Evolutionary conservation across 495 filamentous ascomycete genomes (phyloP).

Genomic region (Penicillium taxi): DNA sequence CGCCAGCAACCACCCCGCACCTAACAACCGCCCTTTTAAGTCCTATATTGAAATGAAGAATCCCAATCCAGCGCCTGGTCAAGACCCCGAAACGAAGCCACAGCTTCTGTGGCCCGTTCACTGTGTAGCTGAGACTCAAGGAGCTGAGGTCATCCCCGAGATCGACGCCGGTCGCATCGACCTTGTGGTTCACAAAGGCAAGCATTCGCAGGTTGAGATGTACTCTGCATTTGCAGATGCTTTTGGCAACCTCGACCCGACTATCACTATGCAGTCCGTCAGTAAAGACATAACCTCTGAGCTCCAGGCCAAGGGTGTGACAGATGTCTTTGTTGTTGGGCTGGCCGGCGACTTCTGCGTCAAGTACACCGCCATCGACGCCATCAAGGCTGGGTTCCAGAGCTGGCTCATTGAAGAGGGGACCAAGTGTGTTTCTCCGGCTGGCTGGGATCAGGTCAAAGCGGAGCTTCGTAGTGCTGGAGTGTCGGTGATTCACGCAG

Average conservation of each 20-base stretch:
- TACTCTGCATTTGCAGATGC: slow-evolving; percentile 82
- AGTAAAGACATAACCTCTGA: slow-evolving; percentile 51
- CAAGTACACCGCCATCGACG: slow-evolving; percentile 68
- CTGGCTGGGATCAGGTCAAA: slow-evolving; percentile 50
- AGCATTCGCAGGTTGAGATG: slow-evolving; percentile 70
- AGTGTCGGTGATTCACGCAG: slow-evolving; percentile 42
- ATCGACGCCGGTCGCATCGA: slow-evolving; percentile 55
- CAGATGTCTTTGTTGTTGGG: slow-evolving; percentile 74
- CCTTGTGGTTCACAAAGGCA: slow-evolving; percentile 67
- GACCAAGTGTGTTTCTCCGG: slow-evolving; percentile 58
- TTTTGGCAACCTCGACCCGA: slow-evolving; percentile 47
- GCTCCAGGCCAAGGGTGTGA: slow-evolving; percentile 52
- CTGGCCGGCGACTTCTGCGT: slow-evolving; percentile 90
- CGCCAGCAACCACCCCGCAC: slow-evolving; percentile 62
- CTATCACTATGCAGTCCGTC: slow-evolving; percentile 33
- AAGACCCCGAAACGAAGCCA: slow-evolving; percentile 52
- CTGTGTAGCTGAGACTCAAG: slow-evolving; percentile 68
- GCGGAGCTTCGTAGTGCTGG: slow-evolving; percentile 47
- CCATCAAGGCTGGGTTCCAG: slow-evolving; percentile 64
- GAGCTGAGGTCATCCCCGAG: slow-evolving; percentile 69
- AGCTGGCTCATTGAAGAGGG: slow-evolving; percentile 74
- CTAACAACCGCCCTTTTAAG: slow-evolving; percentile 59
- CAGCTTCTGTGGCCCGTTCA: slow-evolving; percentile 84
- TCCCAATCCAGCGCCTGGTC: slow-evolving; percentile 40
- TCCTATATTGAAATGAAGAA: slow-evolving; percentile 58